These are phyloP conservation scores for Macrolepiota dolichaula DNA, from an alignment of 768 basidiomycete genomes.

Conservation along the genomic window DNA sequence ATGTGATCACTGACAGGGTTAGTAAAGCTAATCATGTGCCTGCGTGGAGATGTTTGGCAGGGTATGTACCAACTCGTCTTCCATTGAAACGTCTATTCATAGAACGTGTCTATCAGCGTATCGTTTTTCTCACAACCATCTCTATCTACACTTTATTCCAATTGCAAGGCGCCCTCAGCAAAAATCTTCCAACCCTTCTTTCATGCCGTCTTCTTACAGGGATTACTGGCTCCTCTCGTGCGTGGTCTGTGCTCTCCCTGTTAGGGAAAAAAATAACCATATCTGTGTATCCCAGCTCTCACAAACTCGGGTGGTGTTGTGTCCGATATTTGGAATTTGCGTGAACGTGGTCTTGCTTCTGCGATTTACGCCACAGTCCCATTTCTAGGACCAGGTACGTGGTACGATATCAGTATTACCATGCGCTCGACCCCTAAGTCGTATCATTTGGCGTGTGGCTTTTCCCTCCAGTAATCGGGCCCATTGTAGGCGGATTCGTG, in stretches of 20 bases:
- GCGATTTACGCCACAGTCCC: slow-evolving; percentile 58
- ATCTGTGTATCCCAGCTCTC: too few relatives aligned
- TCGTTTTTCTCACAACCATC: slow-evolving; percentile 51
- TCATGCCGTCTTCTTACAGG: slow-evolving; percentile 55
- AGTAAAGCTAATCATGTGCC: slow-evolving; percentile 7
- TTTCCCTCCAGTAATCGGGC: slow-evolving; percentile 48
- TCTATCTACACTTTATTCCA: slow-evolving; percentile 51
- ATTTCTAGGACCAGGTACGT: slow-evolving; percentile 52
- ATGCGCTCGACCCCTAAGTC: background rate
- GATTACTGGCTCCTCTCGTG: slow-evolving; percentile 55
- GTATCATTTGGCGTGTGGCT: background rate
- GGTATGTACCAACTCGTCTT: slow-evolving; percentile 25
- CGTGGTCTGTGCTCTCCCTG: slow-evolving; percentile 16
- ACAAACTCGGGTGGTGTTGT: slow-evolving; percentile 59
- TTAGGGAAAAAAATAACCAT: background rate
- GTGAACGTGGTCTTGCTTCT: slow-evolving; percentile 58
- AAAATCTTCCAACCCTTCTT: slow-evolving; percentile 44
- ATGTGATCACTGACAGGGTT: slow-evolving; percentile 5
- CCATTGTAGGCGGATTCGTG: slow-evolving; percentile 63
- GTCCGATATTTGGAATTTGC: slow-evolving; percentile 54
- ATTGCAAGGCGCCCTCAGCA: slow-evolving; percentile 51
- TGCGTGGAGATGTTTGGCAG: slow-evolving; percentile 45
- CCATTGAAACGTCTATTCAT: background rate
- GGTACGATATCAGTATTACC: background rate
- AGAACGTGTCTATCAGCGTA: slow-evolving; percentile 30